Evolutionary conservation across 139 green algal species (phyloP).

Genomic region (Volvox africanus): DNA sequence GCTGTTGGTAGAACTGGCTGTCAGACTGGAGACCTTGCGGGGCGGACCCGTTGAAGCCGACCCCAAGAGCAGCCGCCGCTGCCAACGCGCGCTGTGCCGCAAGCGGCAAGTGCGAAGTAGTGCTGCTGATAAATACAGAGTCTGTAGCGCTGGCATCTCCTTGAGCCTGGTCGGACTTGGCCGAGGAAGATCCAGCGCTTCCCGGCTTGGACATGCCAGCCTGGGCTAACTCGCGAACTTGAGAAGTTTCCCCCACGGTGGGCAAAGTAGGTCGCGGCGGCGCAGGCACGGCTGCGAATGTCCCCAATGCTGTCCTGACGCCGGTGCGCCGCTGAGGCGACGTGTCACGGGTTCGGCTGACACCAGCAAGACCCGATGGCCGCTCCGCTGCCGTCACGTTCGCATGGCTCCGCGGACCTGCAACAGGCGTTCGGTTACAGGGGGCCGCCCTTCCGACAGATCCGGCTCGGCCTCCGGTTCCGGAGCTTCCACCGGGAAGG

Average conservation of each 20-base stretch:
- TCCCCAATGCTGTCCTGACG: not conserved
- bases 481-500: not conserved
- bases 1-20: not conserved
- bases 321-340: conserved; percentile 18
- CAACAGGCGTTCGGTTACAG: not conserved
- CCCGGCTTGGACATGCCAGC: not conserved
- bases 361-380: not conserved
- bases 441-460: not conserved
- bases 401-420: not conserved
- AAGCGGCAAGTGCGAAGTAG: conserved; percentile 7
- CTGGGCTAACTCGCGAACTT: not conserved
- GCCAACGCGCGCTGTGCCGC: conserved; percentile 35
- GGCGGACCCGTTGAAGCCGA: not conserved
- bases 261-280: not conserved
- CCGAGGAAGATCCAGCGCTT: no score
- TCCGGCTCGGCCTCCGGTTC: not conserved
- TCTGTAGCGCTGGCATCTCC: not conserved
- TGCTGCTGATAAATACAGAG: not conserved
- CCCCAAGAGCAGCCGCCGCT: not conserved
- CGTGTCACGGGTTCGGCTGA: not conserved
- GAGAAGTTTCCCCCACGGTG: not conserved
- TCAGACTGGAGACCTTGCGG: not conserved
- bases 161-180: not conserved
- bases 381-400: conserved; percentile 1
- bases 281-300: not conserved